Base-by-base conservation (phyloP, 192 early-diverging fungal genomes). In the Coemansia aciculifera region DNA sequence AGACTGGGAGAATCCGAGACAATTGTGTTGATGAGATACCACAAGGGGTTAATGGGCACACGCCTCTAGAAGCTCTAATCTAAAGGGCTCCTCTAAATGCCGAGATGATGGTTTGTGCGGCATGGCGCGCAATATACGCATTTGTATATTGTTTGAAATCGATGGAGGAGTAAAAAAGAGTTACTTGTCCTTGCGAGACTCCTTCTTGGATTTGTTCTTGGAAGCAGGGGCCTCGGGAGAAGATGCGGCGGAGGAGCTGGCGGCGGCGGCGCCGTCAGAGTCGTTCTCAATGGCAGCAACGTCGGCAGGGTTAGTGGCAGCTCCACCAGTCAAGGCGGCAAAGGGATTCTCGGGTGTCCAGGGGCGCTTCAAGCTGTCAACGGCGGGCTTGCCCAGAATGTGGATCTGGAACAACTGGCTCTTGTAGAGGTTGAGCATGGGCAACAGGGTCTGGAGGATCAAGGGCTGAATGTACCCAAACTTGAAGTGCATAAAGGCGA, bases 391-490 rank as follows among this genome's bases (percentile, higher is more conserved):
- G 42, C 89, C 87, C 73, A 91, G 84, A 38, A 95, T 39, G 71
- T 95, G 88, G 78, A 98, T 88, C 79, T 90, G 86, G 60, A 94
- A 88, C 27, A 92, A 79, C 78, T 87, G 90, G 69, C 86, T 88
- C 64, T 83, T 83, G 62, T 88, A 84, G 57, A 92, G 73, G 59
- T 87, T 88, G 72, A 90, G 87, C 72, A 93, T 67, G 4, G 90
- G 91, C 34, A 98, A 72, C 63, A 96, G 79, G 15, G 88, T 87
- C 84, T 98, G 96, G 69, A 96, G 85, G 17, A 96, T 78, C 42
- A 98, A 77, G 6, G 96, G 96, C 69, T 95, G 92, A 46, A 93
- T 85, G 64, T 94, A 95, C 27, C 90, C 89, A 68, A 89, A 95
- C 78, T 94, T 89, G 84, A 91, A 92, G 82, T 98, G 90, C 77